These are phyloP conservation scores for Pseudovirgaria hyperparasitica DNA, from an alignment of 2,329 filamentous ascomycete genomes.

Conservation along the genomic window DNA sequence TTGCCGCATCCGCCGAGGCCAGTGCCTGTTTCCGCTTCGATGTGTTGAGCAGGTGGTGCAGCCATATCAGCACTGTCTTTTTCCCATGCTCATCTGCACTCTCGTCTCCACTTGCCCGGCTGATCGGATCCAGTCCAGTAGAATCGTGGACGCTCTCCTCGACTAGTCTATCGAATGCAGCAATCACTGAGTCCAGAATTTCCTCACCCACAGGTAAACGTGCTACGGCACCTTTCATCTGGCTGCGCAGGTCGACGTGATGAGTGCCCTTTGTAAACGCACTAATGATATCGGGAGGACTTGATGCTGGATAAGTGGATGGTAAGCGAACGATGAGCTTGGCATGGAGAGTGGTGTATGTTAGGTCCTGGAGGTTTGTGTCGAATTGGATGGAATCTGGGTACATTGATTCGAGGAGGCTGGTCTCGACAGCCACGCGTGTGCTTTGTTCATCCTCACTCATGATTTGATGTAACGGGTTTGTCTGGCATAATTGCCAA, in stretches of 20 bases:
- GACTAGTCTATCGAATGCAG: constrained; percentile 22
- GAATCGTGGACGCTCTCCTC: constrained; percentile 3
- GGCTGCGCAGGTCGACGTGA: constrained; percentile 26
- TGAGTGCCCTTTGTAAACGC: constrained; percentile 21
- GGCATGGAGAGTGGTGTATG: constrained; percentile 16
- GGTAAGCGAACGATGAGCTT: constrained; percentile 25
- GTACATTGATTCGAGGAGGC: constrained; percentile 33
- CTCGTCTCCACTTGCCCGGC: neutral
- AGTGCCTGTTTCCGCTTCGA: constrained; percentile 33
- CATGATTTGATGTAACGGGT: no score
- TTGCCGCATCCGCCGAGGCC: constrained; percentile 13
- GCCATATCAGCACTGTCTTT: constrained; percentile 32
- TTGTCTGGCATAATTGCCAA: no score
- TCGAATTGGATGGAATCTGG: constrained; percentile 25
- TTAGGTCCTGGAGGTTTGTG: constrained; percentile 23
- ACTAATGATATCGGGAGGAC: constrained; percentile 25
- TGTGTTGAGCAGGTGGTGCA: constrained; percentile 33
- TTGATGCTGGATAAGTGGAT: constrained; percentile 22
- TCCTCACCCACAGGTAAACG: constrained; percentile 23
- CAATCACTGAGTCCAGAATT: constrained; percentile 29
- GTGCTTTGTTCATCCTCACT: no score
- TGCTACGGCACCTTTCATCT: constrained; percentile 16
- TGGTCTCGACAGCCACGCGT: constrained; percentile 25
- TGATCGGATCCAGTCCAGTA: neutral
- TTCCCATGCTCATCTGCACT: constrained; percentile 2